Evolutionary conservation across 805 yeast species (phyloP).

Genomic region (Ogataea polymorpha): DNA sequence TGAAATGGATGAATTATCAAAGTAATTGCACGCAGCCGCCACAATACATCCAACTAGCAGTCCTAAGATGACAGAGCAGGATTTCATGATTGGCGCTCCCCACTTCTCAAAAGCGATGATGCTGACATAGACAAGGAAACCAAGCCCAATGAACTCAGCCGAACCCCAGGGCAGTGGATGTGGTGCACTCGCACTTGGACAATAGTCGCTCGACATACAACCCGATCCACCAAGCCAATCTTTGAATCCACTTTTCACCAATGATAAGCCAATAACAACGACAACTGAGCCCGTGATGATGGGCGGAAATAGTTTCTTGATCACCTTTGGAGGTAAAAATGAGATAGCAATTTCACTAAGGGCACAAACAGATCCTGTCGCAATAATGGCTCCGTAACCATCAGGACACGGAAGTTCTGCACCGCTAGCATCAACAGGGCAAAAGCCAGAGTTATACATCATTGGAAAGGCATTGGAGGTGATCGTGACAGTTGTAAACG

Average conservation of each 20-base stretch:
- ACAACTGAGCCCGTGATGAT: slow-evolving; percentile 93
- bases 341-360: slow-evolving; percentile 68
- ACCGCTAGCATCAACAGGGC: slow-evolving; percentile 65
- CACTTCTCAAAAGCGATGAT: slow-evolving; percentile 77
- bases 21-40: slow-evolving; percentile 87
- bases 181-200: slow-evolving; percentile 48
- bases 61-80: slow-evolving; percentile 88
- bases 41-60: slow-evolving; percentile 85
- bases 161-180: slow-evolving; percentile 61
- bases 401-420: slow-evolving; percentile 74
- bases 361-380: slow-evolving; percentile 72
- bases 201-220: slow-evolving; percentile 35
- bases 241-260: slow-evolving; percentile 68
- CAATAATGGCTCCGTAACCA: slow-evolving; percentile 82
- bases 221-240: slow-evolving; percentile 89
- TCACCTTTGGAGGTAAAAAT: slow-evolving; percentile 66
- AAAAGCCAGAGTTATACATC: slow-evolving; percentile 71
- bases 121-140: slow-evolving; percentile 73
- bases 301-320: slow-evolving; percentile 80
- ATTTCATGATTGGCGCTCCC: slow-evolving; percentile 92
- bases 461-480: slow-evolving; percentile 71
- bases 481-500: slow-evolving; percentile 83
- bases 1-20: slow-evolving; percentile 52
- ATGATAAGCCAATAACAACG: slow-evolving; percentile 68
- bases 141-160: slow-evolving; percentile 82